These are phyloP conservation scores for Hypoxylon sp. DNA, from an alignment of 2,329 filamentous ascomycete species.

Conservation along the genomic window DNA sequence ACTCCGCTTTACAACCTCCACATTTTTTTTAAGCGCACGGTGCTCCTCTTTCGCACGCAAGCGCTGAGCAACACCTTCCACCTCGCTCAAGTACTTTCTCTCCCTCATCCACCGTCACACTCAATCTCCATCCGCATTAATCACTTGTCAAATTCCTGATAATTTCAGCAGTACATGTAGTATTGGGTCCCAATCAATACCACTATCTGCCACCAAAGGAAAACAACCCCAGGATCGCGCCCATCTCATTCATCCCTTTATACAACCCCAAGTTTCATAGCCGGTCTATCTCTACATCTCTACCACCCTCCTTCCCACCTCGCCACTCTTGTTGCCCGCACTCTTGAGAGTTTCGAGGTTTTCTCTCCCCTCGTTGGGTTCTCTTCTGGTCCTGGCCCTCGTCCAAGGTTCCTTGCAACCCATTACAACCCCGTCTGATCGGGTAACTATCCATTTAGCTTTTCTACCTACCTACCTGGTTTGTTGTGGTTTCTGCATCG, in stretches of 20 bases:
- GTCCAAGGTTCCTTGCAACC: slow-evolving; percentile 4
- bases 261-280: slow-evolving; percentile 15
- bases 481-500: slow-evolving; percentile 31
- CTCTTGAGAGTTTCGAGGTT: slow-evolving; percentile 28
- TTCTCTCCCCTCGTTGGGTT: slow-evolving; percentile 31
- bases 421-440: slow-evolving; percentile 54
- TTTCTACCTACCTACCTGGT: slow-evolving; percentile 19
- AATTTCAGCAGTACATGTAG: slow-evolving; percentile 16
- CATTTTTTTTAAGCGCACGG: slow-evolving; percentile 39
- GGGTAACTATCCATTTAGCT: slow-evolving; percentile 19
- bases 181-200: slow-evolving; percentile 23
- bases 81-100: slow-evolving; percentile 6
- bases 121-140: slow-evolving; percentile 22
- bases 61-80: slow-evolving; percentile 1
- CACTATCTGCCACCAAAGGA: not conserved
- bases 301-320: slow-evolving; percentile 21
- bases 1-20: slow-evolving; percentile 30
- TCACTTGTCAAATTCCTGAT: slow-evolving; percentile 37
- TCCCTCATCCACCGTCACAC: slow-evolving; percentile 28
- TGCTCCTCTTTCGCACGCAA: slow-evolving; percentile 19
- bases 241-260: slow-evolving; percentile 4
- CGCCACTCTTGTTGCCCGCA: slow-evolving; percentile 21
- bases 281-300: slow-evolving; percentile 29
- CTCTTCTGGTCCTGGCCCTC: slow-evolving; percentile 16
- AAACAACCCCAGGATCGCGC: slow-evolving; percentile 1